These are phyloP conservation scores for Brassica cretica DNA, from an alignment of 345 rosid species.

Conservation along the genomic window DNA sequence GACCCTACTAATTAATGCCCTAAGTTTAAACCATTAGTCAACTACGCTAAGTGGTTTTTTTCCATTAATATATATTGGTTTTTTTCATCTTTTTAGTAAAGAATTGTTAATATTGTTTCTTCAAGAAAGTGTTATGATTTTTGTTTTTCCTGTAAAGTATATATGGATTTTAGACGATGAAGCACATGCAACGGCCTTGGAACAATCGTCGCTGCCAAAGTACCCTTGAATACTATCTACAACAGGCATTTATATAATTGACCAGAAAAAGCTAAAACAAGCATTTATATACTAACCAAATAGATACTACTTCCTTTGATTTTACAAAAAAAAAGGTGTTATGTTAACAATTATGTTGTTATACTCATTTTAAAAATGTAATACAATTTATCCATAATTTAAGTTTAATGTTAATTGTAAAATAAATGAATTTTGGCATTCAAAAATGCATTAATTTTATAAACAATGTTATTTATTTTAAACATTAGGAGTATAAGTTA, in stretches of 20 bases:
- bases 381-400: too few species aligned
- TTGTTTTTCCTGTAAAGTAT: background rate
- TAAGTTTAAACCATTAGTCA: too few species aligned
- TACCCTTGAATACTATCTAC: constrained; percentile 15
- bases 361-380: too few species aligned
- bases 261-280: background rate
- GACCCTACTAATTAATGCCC: background rate
- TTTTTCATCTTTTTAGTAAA: too few species aligned
- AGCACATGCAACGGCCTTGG: constrained; percentile 33
- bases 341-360: background rate
- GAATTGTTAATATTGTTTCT: background rate
- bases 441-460: too few species aligned
- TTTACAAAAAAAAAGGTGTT: background rate
- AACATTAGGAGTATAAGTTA: too few species aligned
- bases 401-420: too few species aligned
- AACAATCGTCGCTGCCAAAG: constrained; percentile 30
- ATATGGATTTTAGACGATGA: background rate
- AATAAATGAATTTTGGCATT: too few species aligned
- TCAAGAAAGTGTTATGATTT: background rate
- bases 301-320: background rate
- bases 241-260: background rate
- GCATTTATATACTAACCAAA: background rate
- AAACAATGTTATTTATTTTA: too few species aligned
- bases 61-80: too few species aligned
- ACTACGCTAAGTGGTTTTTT: too few species aligned